Conservation (phyloP, 2,329 filamentous ascomycete genomes). For the Verticillium albo-atrum region DNA sequence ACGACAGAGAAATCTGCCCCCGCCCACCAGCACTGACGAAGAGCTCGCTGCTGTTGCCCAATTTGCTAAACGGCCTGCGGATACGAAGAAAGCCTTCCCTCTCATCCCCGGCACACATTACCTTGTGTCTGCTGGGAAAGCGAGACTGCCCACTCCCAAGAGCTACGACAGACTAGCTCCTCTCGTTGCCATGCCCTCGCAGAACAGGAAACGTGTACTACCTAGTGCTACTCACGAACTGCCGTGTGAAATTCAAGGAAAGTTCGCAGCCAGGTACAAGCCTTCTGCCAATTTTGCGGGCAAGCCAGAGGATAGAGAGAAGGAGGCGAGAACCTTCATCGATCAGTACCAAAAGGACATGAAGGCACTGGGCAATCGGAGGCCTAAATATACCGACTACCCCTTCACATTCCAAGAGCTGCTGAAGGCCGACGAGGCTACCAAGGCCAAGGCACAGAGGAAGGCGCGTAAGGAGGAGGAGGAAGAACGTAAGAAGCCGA, state of each 20-base stretch:
- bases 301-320: conserved; percentile 32
- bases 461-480: conserved; percentile 38
- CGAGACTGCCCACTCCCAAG: conserved; percentile 38
- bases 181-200: conserved; percentile 34
- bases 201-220: conserved; percentile 31
- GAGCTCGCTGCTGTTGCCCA: conserved; percentile 25
- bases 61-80: conserved; percentile 31
- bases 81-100: conserved; percentile 31
- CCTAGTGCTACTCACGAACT: conserved; percentile 32
- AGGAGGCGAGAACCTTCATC: conserved; percentile 32
- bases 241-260: conserved; percentile 39
- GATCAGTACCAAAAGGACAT: conserved; percentile 38
- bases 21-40: conserved; percentile 10
- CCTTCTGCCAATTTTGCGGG: conserved; percentile 33
- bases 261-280: conserved; percentile 34
- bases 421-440: conserved; percentile 39
- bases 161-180: conserved; percentile 40
- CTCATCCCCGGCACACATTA: conserved; percentile 32
- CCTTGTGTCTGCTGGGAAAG: conserved; percentile 30
- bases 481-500: conserved; percentile 33
- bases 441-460: conserved; percentile 40
- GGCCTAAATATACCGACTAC: conserved; percentile 43
- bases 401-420: conserved; percentile 38
- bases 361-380: conserved; percentile 34
- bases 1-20: background rate